Evolutionary conservation across 192 early-diverging fungal species (phyloP), one percentile per base, ranked within the genome.

Genomic region (Coemansia sp.): DNA sequence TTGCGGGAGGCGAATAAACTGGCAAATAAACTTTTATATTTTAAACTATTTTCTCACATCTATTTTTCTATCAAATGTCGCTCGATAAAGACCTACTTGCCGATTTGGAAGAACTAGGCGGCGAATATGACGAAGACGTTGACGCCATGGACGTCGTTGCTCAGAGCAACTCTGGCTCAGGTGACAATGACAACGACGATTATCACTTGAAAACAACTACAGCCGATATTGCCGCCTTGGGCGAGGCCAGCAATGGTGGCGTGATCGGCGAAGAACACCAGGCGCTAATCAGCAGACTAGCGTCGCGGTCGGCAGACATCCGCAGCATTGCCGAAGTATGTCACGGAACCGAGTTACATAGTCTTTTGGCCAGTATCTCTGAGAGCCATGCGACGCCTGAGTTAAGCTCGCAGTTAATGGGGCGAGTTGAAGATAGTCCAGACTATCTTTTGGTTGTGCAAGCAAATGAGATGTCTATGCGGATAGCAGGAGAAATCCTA

Each of bases 401-500:
- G 7, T 24, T 22, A 4, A 8, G 64, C 8, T 34, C 46, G 29
- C 34, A 66, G 29, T 63, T 76, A 13, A 24, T 76, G 10, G 82
- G 82, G 11, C 70, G 60, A 15, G 70, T 74, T 3, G 82, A 84
- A 46, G 91, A 95, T 57, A 93, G 96, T 72, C 91, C 94, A 24
- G 95, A 97, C 74, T 97, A 99, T 79, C 75, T 82, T 71, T 74
- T 94, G 20, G 92, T 98, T 69, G 89, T 97, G 27, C 86, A 87
- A 47, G 92, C 96, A 10, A 99, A 97, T 73, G 88, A 90, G 43
- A 83, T 96, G 60, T 92, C 90, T 8, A 89, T 90, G 34, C 91
- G 93, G 18, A 91, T 99, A 53, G 94, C 95, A 44, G 91, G 90
- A 68, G 97, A 99, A 76, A 90, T 97, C 34, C 80, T 94, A 46